Evolutionary conservation across 1,139 yeast genomes (phyloP).

Genomic region (Geotrichum restrictum): DNA sequence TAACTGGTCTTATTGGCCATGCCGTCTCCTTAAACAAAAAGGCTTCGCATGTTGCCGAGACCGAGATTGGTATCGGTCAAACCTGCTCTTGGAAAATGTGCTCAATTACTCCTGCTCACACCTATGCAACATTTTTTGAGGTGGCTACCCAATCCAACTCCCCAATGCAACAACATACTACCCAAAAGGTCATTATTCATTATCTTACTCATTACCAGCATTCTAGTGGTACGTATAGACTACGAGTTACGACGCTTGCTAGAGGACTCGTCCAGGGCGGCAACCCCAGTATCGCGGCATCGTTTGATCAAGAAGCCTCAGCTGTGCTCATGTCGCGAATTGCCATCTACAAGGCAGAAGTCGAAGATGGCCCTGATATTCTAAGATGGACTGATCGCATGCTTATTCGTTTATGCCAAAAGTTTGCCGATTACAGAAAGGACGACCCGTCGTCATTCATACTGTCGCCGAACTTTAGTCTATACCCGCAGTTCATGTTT

Average conservation of each 20-base stretch:
- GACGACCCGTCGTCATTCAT: slow-evolving; percentile 67
- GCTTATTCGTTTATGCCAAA: slow-evolving; percentile 66
- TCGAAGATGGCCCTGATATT: slow-evolving; percentile 57
- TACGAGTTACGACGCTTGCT: slow-evolving; percentile 46
- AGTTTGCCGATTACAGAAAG: slow-evolving; percentile 72
- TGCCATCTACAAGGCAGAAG: slow-evolving; percentile 48
- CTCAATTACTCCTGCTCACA: slow-evolving; percentile 76
- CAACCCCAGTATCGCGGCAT: slow-evolving; percentile 33
- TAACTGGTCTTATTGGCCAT: slow-evolving; percentile 87
- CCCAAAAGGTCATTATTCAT: slow-evolving; percentile 48
- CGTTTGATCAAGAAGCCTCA: slow-evolving; percentile 71
- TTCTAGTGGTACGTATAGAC: slow-evolving; percentile 43
- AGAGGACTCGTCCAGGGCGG: slow-evolving; percentile 30
- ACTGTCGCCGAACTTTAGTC: slow-evolving; percentile 62
- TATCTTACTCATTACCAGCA: slow-evolving; percentile 67
- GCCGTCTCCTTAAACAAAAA: slow-evolving; percentile 46
- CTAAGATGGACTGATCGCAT: slow-evolving; percentile 74
- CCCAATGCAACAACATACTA: slow-evolving; percentile 55
- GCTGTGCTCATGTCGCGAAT: slow-evolving; percentile 58
- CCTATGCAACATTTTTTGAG: slow-evolving; percentile 86
- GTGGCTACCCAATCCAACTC: slow-evolving; percentile 49
- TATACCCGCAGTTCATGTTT: slow-evolving; percentile 71
- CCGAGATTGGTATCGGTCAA: slow-evolving; percentile 91
- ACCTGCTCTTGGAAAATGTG: slow-evolving; percentile 85
- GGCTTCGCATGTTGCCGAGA: slow-evolving; percentile 70